Percentiles rank a stretch among this genome's conserved stretches.
These are phyloP conservation scores for Boletus rufocinnamomeus DNA, from an alignment of 768 basidiomycete genomes.

Conservation along the genomic window DNA sequence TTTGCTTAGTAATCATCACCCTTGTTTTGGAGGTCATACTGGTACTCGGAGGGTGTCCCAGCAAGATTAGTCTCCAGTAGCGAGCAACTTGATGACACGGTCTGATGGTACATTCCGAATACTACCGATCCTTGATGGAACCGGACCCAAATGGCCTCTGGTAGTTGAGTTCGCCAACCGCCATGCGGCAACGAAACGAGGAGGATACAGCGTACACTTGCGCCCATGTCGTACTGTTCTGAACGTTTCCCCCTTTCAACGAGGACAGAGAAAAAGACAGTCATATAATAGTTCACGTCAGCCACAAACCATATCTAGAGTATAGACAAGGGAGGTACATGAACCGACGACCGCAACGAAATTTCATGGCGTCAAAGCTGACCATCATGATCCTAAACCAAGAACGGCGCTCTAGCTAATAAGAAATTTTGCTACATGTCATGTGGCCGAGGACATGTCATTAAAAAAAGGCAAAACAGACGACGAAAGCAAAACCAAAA, in stretches of 20 bases:
- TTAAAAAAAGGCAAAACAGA: constrained; percentile 6
- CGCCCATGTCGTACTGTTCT: neutral
- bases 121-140: too few species aligned
- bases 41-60: too few species aligned
- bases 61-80: too few species aligned
- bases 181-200: too few species aligned
- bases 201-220: too few species aligned
- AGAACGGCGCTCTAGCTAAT: constrained; percentile 12
- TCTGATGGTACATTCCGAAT: too few species aligned
- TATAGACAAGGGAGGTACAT: constrained; percentile 15
- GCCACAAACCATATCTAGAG: constrained; percentile 21
- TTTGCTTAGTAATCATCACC: too few species aligned
- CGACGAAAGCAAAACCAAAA: constrained; percentile 31
- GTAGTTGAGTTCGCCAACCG: too few species aligned
- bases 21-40: too few species aligned
- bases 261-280: neutral
- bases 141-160: too few species aligned
- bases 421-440: constrained; percentile 17
- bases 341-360: constrained; percentile 6
- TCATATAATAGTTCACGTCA: constrained; percentile 10
- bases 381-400: constrained; percentile 8
- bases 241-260: too few species aligned
- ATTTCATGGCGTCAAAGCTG: constrained; percentile 3
- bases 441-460: constrained; percentile 13
- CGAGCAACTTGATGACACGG: too few species aligned